Base-by-base conservation (phyloP, 78 protist genomes). In the Cavenderia fasciculata region DNA sequence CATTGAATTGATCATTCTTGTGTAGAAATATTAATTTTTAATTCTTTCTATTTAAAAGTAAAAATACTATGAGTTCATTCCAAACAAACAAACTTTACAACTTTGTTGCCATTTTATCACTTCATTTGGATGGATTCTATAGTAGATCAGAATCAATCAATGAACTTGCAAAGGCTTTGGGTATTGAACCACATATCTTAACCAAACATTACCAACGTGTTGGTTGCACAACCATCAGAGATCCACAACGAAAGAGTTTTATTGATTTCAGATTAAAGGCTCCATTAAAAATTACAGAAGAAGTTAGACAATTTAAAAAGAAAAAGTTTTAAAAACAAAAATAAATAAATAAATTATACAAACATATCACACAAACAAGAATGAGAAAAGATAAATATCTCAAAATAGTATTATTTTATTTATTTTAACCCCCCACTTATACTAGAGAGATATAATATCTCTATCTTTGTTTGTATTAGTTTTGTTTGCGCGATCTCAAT, bases 251-350 rank as follows among this genome's bases (percentile, higher is more conserved):
- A n/a, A n/a, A n/a, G n/a, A n/a, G n/a, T n/a, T 63, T 38, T 40
- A 63, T 43, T 38, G 72, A 63, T 47, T 63, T 40, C 25, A 63
- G 38, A 18, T 40, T 63, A n/a, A 33, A 40, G 44, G 72, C 72
- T 5, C 72, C 72, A 63, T 63, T 63, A 47, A 63, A 63, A 40
- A n/a, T 63, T 5, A 43, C 72, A 31, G 72, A 63, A 21, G 72
- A n/a, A n/a, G n/a, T n/a, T n/a, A n/a, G n/a, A n/a, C n/a, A n/a
- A n/a, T n/a, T n/a, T n/a, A n/a, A n/a, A 57, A 57, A 57, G 18
- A 16, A 57, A 57, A n/a, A n/a, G n/a, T n/a, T n/a, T n/a, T n/a
- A n/a, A n/a, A n/a, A 57, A 27, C n/a, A 57, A 36, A 57, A 57
- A 57, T 57, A 57, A 57, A 57, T 27, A 57, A 57, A 18, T 25